Percentiles rank a stretch among this genome's conserved stretches.
phyloP scores from a whole-genome alignment of 2,329 filamentous ascomycete genomes.

The Colletotrichum sp. region DNA sequence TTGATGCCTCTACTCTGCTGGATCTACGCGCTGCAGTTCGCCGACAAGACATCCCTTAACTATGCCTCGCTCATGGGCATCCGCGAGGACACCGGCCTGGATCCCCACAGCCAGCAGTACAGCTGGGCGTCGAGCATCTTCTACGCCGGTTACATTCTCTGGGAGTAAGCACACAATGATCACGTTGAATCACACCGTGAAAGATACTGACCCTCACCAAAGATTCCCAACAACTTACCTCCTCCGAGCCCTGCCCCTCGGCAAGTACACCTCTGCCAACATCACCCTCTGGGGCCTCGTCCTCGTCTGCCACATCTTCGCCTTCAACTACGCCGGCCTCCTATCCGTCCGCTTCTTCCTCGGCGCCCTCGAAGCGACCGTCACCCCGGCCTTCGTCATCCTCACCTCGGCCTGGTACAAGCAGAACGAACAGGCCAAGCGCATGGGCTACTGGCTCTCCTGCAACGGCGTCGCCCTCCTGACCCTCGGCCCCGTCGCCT shows the following conservation, averaged over 20 bases:
- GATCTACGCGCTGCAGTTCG: conserved; percentile 17
- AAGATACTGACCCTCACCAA: not conserved
- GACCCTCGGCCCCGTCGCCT: conserved; percentile 24
- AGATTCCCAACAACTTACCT: conserved; percentile 41
- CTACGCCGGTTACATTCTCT: conserved; percentile 25
- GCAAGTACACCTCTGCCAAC: conserved; percentile 38
- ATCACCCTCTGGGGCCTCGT: conserved; percentile 45
- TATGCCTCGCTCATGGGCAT: conserved; percentile 22
- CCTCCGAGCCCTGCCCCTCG: conserved; percentile 35
- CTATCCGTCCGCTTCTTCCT: conserved; percentile 26
- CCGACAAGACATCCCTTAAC: conserved; percentile 17
- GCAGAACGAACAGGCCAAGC: conserved; percentile 34
- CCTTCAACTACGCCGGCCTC: conserved; percentile 26
- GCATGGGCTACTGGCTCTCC: conserved; percentile 29
- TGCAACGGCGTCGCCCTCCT: conserved; percentile 26
- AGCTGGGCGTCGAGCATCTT: conserved; percentile 26
- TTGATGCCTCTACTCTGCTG: conserved; percentile 8
- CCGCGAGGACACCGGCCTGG: conserved; percentile 16
- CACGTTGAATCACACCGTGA: not conserved
- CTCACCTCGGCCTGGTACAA: conserved; percentile 30
- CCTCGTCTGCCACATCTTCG: conserved; percentile 25
- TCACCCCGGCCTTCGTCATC: conserved; percentile 29
- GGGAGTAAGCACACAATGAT: conserved; percentile 18
- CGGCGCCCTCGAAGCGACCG: conserved; percentile 28
- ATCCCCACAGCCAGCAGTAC: conserved; percentile 20